Evolutionary conservation across 176 grass and related monocot species (phyloP).

Genomic region (Saccharum spontaneum): DNA sequence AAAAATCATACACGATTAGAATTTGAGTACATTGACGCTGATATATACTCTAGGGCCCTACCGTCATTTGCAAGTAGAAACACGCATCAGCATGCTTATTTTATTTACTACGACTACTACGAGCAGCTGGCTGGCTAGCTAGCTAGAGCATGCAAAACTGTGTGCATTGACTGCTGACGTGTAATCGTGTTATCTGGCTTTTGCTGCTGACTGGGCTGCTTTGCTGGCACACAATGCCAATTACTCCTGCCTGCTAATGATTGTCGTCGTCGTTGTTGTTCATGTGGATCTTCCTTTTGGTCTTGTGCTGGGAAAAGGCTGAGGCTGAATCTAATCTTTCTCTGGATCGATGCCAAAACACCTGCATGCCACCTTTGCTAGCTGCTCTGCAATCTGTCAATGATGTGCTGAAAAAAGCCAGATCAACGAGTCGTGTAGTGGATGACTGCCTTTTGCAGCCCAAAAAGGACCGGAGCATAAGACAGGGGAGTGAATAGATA

Average conservation of each 20-base stretch:
- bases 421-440: conserved; percentile 34
- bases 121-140: not conserved
- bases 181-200: not conserved
- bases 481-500: not conserved
- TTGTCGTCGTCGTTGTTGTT: conserved; percentile 12
- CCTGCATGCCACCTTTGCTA: conserved; percentile 5
- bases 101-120: not conserved
- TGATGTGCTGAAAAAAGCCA: conserved; percentile 35
- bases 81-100: not conserved
- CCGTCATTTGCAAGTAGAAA: not conserved
- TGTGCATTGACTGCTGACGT: not conserved
- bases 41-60: not conserved
- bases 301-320: not conserved
- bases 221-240: not conserved
- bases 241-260: conserved; percentile 36
- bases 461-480: not conserved
- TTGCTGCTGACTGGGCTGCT: not conserved
- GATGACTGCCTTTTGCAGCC: conserved; percentile 36
- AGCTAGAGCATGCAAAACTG: not conserved
- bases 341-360: conserved; percentile 30
- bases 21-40: conserved; percentile 32
- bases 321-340: conserved; percentile 26
- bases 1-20: conserved; percentile 19
- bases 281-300: conserved; percentile 41
- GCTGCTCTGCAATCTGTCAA: conserved; percentile 26